phyloP scores from a whole-genome alignment of 768 basidiomycete genomes.

The Suillus luteus region DNA sequence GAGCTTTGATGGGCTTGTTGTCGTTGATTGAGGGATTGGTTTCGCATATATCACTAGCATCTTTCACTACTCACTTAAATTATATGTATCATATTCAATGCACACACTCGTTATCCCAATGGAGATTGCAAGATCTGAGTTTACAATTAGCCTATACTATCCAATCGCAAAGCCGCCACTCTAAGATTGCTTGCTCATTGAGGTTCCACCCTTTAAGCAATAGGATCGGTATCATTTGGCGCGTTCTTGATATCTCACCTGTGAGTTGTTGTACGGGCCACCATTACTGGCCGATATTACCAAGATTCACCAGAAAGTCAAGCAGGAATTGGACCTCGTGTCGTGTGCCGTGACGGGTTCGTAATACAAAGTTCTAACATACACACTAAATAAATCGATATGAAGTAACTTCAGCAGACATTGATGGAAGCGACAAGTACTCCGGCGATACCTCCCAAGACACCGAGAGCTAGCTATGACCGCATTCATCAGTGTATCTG shows the following conservation, averaged over 20 bases:
- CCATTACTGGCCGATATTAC: neutral
- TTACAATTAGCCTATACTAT: neutral
- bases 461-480: constrained; percentile 62
- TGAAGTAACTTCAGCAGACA: neutral
- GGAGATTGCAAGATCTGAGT: neutral
- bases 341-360: neutral
- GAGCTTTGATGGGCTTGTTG: constrained; percentile 60
- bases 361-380: neutral
- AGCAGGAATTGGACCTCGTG: neutral
- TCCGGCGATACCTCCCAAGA: constrained; percentile 63
- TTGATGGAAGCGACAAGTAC: constrained; percentile 52
- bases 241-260: too few relatives aligned
- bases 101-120: neutral
- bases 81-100: constrained; percentile 1
- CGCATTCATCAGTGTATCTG: constrained; percentile 54
- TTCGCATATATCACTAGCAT: constrained; percentile 5
- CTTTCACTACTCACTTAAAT: neutral
- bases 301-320: neutral
- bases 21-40: constrained; percentile 46
- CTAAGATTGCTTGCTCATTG: neutral
- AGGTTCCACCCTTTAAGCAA: too few relatives aligned
- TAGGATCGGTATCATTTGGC: too few relatives aligned
- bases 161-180: neutral
- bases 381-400: neutral
- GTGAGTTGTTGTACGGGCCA: too few relatives aligned